These are phyloP conservation scores for Colletotrichum falcatum DNA, from an alignment of 2,329 filamentous ascomycete species.

Conservation along the genomic window DNA sequence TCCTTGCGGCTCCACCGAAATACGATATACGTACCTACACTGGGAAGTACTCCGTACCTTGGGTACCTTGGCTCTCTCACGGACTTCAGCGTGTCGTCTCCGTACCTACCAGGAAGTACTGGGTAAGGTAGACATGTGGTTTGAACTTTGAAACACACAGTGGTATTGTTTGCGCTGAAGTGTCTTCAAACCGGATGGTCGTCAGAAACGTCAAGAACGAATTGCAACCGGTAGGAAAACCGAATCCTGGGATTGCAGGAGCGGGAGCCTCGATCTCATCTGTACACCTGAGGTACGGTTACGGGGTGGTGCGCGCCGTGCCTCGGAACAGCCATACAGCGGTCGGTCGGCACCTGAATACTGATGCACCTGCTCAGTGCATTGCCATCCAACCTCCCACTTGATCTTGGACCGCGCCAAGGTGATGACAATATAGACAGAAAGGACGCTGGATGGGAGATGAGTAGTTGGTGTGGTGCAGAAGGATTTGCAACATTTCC, in stretches of 20 bases:
- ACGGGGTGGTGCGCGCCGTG: conserved; percentile 16
- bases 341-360: conserved; percentile 33
- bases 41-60: too few species aligned
- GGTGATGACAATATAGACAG: neutral
- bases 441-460: neutral
- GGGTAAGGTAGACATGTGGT: conserved; percentile 26
- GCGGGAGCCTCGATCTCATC: conserved; percentile 29
- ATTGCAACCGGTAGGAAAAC: conserved; percentile 22
- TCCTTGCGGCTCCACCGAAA: conserved; percentile 39
- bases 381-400: neutral
- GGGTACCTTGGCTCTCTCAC: conserved; percentile 1
- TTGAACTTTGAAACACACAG: conserved; percentile 40
- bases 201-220: conserved; percentile 33
- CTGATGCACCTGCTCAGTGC: neutral
- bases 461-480: neutral
- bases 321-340: conserved; percentile 29
- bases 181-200: conserved; percentile 39
- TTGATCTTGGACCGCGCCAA: neutral
- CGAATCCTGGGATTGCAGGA: conserved; percentile 14
- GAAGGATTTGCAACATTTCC: neutral
- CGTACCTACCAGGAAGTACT: conserved; percentile 23
- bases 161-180: conserved; percentile 40
- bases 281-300: conserved; percentile 8
- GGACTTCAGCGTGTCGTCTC: conserved; percentile 13
- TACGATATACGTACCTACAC: too few species aligned